Conservation (phyloP, 2,329 filamentous ascomycete genomes). For the Ophiocordyceps camponoti-leonardi region DNA sequence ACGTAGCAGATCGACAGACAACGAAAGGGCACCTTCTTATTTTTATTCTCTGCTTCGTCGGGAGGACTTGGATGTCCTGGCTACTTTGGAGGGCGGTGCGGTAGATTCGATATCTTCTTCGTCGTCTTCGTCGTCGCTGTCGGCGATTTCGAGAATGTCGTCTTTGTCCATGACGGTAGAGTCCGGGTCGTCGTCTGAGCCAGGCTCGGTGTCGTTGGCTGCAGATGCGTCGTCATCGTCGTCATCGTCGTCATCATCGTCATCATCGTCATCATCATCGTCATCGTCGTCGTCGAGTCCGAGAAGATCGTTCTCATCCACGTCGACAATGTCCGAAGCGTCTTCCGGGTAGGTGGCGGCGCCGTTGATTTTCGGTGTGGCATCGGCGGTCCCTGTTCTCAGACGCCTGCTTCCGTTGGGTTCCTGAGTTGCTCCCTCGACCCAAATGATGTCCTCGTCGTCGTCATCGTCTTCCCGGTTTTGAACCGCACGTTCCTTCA, state of each 20-base stretch:
- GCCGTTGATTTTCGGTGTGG: constrained; percentile 14
- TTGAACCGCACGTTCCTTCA: constrained; percentile 30
- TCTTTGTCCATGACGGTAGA: constrained; percentile 36
- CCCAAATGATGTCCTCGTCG: constrained; percentile 65
- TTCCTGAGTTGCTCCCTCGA: constrained; percentile 61
- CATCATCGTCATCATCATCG: constrained; percentile 33
- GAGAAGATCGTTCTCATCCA: constrained; percentile 29
- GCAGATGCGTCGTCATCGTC: constrained; percentile 41
- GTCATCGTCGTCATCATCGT: constrained; percentile 28
- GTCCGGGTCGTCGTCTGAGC: constrained; percentile 41
- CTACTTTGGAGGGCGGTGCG: constrained; percentile 27
- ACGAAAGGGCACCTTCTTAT: constrained; percentile 2
- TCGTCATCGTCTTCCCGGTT: constrained; percentile 28
- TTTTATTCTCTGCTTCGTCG: constrained; percentile 13
- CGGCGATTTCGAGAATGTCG: constrained; percentile 28
- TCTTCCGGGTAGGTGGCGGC: constrained; percentile 36
- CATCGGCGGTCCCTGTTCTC: constrained; percentile 23
- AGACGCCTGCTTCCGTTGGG: constrained; percentile 18
- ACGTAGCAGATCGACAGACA: not conserved
- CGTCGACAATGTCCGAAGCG: constrained; percentile 41
- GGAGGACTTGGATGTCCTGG: constrained; percentile 18
- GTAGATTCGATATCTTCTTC: constrained; percentile 31
- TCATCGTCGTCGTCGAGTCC: constrained; percentile 32
- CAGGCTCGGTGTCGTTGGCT: constrained; percentile 37
- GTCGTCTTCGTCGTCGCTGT: constrained; percentile 39